phyloP scores from a whole-genome alignment of 2,329 filamentous ascomycete species.

The Penicillium sp. region DNA sequence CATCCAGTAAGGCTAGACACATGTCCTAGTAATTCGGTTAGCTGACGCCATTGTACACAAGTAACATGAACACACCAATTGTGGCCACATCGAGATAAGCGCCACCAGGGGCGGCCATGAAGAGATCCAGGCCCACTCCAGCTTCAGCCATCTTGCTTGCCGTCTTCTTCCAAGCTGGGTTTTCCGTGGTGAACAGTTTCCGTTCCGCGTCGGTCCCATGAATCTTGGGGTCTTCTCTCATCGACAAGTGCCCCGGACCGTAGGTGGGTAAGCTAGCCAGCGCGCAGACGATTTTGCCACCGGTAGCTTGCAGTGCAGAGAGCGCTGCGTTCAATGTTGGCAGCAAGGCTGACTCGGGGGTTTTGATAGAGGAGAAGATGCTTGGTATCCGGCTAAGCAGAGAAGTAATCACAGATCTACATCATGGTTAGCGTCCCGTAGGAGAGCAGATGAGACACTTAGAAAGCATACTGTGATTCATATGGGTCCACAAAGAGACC shows the following conservation, averaged over 20 bases:
- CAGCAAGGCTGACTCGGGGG: slow-evolving; percentile 83
- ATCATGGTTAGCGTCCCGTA: slow-evolving; percentile 26
- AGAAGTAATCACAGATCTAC: slow-evolving; percentile 73
- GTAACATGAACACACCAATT: slow-evolving; percentile 60
- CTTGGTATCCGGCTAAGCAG: slow-evolving; percentile 78
- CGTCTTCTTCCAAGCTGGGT: slow-evolving; percentile 80
- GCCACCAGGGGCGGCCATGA: slow-evolving; percentile 85
- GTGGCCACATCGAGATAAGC: slow-evolving; percentile 92
- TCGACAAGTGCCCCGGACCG: slow-evolving; percentile 80
- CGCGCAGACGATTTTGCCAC: slow-evolving; percentile 89
- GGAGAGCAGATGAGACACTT: background rate
- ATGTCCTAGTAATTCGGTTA: slow-evolving; percentile 57
- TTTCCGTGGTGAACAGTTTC: slow-evolving; percentile 86
- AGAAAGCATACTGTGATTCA: slow-evolving; percentile 67
- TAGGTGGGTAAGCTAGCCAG: slow-evolving; percentile 85
- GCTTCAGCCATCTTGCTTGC: slow-evolving; percentile 83
- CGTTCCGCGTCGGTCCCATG: slow-evolving; percentile 85
- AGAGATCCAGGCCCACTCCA: slow-evolving; percentile 89
- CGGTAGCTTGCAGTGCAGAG: slow-evolving; percentile 78
- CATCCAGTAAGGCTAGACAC: slow-evolving; percentile 86
- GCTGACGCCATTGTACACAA: background rate
- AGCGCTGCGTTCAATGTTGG: slow-evolving; percentile 81
- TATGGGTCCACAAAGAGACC: slow-evolving; percentile 93
- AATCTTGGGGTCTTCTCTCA: slow-evolving; percentile 85
- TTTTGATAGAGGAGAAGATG: slow-evolving; percentile 84